Evolutionary conservation across 441 rosid genomes (phyloP).

Genomic region (Dalechampia spathulata): DNA sequence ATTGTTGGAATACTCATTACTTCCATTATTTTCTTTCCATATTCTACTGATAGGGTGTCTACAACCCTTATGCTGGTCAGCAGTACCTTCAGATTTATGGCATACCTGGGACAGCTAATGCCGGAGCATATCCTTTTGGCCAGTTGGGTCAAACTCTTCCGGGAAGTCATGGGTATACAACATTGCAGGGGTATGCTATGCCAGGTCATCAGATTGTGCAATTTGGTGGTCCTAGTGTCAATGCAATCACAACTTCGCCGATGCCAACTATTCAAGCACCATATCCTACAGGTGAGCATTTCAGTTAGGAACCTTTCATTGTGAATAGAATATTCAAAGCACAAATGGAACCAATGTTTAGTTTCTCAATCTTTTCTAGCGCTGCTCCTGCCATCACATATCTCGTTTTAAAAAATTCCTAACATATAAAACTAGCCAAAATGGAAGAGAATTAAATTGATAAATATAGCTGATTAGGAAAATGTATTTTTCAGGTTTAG

Average conservation of each 20-base stretch:
- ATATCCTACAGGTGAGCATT: slow-evolving; percentile 52
- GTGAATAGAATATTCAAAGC: background rate
- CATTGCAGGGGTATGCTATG: slow-evolving; percentile 66
- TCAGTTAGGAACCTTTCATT: background rate
- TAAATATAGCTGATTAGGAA: slow-evolving; percentile 6
- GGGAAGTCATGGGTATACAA: slow-evolving; percentile 56
- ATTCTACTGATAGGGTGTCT: slow-evolving; percentile 46
- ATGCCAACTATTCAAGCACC: slow-evolving; percentile 66
- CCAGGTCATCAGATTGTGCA: slow-evolving; percentile 77
- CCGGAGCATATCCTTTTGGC: slow-evolving; percentile 64
- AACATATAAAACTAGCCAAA: background rate
- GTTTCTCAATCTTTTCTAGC: background rate
- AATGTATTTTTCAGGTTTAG: slow-evolving; percentile 31
- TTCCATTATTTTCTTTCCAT: slow-evolving; percentile 16
- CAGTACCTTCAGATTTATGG: slow-evolving; percentile 88
- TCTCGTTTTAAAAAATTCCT: background rate
- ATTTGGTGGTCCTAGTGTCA: slow-evolving; percentile 55
- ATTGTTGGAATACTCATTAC: background rate
- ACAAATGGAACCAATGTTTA: background rate
- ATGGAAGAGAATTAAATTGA: background rate
- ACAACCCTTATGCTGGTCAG: slow-evolving; percentile 75
- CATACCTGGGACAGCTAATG: slow-evolving; percentile 51
- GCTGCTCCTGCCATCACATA: slow-evolving; percentile 1
- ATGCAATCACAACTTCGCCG: slow-evolving; percentile 56
- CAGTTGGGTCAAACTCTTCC: slow-evolving; percentile 63